Percentiles rank a stretch among this genome's conserved stretches.
phyloP scores from a whole-genome alignment of 495 filamentous ascomycete species.

The Patellaria atrata region DNA sequence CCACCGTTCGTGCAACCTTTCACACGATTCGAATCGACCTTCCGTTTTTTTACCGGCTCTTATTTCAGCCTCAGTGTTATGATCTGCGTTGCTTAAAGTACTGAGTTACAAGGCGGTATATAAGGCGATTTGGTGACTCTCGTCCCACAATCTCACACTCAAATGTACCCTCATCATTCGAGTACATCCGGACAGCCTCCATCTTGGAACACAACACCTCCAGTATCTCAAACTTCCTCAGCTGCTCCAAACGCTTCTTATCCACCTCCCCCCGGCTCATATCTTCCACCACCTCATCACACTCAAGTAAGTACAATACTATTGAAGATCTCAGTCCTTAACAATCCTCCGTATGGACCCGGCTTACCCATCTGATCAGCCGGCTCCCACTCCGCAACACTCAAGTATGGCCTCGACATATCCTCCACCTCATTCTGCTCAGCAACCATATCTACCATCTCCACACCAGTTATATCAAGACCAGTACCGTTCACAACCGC shows the following conservation, averaged over 20 bases:
- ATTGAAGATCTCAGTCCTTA: no score
- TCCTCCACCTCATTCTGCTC: constrained; percentile 12
- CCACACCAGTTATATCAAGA: constrained; percentile 19
- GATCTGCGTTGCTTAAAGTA: no score
- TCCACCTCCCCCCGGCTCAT: constrained; percentile 14
- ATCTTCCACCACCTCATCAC: constrained; percentile 12
- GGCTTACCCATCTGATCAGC: no score
- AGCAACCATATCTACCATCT: constrained; percentile 20
- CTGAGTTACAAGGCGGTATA: no score
- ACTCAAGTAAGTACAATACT: no score
- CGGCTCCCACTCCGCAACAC: no score
- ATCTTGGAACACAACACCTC: constrained; percentile 7
- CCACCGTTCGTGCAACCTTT: no score
- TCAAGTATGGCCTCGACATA: constrained; percentile 10
- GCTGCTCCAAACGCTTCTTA: constrained; percentile 1
- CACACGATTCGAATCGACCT: no score
- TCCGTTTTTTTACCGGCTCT: no score
- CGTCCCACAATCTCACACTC: neutral
- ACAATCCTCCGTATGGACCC: no score
- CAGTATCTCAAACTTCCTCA: constrained; percentile 1
- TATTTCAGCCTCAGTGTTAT: no score
- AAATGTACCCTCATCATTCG: constrained; percentile 15
- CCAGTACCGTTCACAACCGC: constrained; percentile 15
- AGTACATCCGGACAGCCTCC: constrained; percentile 15
- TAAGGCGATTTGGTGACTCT: no score